Base-by-base conservation (phyloP, 129 eudicot genomes). In the Deinandra increscens region DNA sequence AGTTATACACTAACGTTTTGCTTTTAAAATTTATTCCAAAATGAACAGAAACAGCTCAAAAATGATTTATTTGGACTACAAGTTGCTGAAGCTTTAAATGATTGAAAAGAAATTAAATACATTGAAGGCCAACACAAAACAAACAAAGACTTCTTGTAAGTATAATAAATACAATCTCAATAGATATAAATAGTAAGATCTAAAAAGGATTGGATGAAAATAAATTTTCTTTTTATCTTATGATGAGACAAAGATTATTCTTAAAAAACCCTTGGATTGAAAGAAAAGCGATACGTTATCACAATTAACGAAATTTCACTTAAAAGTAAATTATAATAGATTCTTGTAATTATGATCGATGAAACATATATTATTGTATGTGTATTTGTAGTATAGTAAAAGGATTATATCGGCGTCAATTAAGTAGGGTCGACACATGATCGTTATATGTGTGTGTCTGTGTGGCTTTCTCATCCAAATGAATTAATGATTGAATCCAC, bases 401-500 rank as follows among this genome's bases (percentile, higher is more conserved):
- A 29, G 4, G 62, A 55, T 55, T 11, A 55, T 55, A 23, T 23
- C 9, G n/a, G n/a, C n/a, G n/a, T n/a, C 37, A 42, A 38, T 6
- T 36, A 69, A 54, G 74, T 69, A 39, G 74, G 65, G 74, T n/a
- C n/a, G n/a, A 69, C 74, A 56, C 20, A 56, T 56, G 17, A 7
- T 23, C 18, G 26, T 37, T 34, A 54, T 26, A 42, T 51, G 18
- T 29, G 23, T 64, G 79, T 74, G 78, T 65, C 78, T 29, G 23
- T 64, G 79, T 74, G 78, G 72, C 78, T 66, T 74, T 74, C 78
- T 74, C 72, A 50, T 74, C 78, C 78, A 74, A 63, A 74, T 50
- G 6, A 31, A 74, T 50, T 2, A 31, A 74, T 65, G 48, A 74
- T 74, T 41, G 66, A 53, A 74, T 74, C 56, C 53, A 41, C 9